Base-by-base conservation (phyloP, 345 rosid genomes). In the Eutrema japonicum region DNA sequence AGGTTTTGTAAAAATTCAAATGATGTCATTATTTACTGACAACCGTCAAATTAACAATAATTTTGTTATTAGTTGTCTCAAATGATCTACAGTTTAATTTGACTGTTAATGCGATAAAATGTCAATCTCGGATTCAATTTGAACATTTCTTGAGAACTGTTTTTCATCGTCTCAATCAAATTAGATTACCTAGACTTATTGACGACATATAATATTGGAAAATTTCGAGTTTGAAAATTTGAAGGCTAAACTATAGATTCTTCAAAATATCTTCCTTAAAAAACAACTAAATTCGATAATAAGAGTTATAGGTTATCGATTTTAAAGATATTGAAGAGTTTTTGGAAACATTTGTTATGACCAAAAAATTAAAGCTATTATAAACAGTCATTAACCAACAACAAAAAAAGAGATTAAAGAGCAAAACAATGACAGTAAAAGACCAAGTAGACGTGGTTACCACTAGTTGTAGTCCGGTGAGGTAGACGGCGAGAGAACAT, bases 401-500 rank as follows among this genome's bases (percentile, higher is more conserved):
- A 5, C 16, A 16, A 7, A 66, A 0, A 30, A 13, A 33, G 7
- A 14, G 33, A 50, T 26, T 50, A 13, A 50, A 51, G 56, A 16
- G 16, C 7, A 9, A 47, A 51, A 50, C 5, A 3, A 51, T 16
- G 16, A 16, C 16, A 16, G 16, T 16, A 16, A 16, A 27, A 27
- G 56, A 11, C 14, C 2, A 47, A 8, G 10, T 26, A 6, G 8
- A 40, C 6, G 14, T 22, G 48, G 82, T 1, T 83, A 93, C 98
- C 60, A 94, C 96, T 83, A 90, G 98, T 50, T 90, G 91, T 68
- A 82, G 37, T 9, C 97, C 93, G 53, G 96, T 70, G 81, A 90
- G 90, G 74, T 86, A 93, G 53, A 93, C 90, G 84, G 97, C 97
- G 11, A 89, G 82, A 45, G 98, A 93, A 75, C 98, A 93, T 42